Conservation (phyloP, 306 rosid species). For the Cicer chorassanicum region DNA sequence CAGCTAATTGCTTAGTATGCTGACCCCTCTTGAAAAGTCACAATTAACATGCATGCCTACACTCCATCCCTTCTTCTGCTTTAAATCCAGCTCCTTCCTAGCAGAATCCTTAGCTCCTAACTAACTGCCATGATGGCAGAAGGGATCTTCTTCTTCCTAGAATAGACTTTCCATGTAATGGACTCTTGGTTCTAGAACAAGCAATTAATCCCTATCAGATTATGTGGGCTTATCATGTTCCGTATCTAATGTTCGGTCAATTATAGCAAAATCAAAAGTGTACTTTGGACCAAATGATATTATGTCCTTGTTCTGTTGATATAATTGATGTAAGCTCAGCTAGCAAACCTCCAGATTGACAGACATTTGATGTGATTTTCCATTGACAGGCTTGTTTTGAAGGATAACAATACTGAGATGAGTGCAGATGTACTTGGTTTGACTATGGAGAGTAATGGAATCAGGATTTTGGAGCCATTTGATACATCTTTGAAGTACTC, state of each 20-base stretch:
- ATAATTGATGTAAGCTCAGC: conserved; percentile 6
- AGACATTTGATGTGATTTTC: conserved; percentile 45
- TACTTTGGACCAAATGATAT: conserved; percentile 13
- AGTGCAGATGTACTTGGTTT: conserved; percentile 82
- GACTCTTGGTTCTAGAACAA: conserved; percentile 3
- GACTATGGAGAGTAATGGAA: conserved; percentile 95
- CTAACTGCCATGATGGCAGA: background rate
- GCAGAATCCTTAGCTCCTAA: background rate
- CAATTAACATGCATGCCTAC: background rate
- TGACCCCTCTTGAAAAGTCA: conserved; percentile 3
- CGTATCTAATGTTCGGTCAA: conserved; percentile 1
- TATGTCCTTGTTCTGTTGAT: conserved; percentile 15
- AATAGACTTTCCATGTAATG: background rate
- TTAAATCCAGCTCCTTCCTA: background rate
- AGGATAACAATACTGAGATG: conserved; percentile 80
- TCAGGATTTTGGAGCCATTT: conserved; percentile 94
- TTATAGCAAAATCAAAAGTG: conserved; percentile 15
- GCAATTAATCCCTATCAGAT: background rate
- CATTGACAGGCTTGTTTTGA: conserved; percentile 72
- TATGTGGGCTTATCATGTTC: background rate
- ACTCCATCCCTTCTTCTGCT: background rate
- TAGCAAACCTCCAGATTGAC: conserved; percentile 18
- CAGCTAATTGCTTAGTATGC: background rate
- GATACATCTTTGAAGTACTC: conserved; percentile 84
- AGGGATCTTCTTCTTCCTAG: background rate